Conservation (phyloP, 495 filamentous ascomycete genomes). For the Elasticomyces elasticus region DNA sequence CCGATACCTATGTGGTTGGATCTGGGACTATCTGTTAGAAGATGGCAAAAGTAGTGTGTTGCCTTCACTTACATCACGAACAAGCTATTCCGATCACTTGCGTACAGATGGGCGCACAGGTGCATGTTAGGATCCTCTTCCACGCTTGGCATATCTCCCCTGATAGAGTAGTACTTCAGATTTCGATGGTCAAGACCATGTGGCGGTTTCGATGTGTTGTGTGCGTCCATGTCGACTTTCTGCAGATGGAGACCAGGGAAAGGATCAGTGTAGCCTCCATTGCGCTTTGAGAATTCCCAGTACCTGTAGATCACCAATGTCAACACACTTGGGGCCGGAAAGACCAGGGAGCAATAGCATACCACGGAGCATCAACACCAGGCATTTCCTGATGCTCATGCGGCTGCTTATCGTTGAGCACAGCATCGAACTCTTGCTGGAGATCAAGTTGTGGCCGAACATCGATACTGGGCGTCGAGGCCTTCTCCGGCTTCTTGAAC, state of each 20-base stretch:
- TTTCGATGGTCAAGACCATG: constrained; percentile 47
- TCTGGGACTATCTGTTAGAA: background rate
- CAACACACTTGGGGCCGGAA: background rate
- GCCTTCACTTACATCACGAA: constrained; percentile 38
- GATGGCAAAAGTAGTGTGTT: background rate
- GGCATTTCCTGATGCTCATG: constrained; percentile 35
- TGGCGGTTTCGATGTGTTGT: constrained; percentile 36
- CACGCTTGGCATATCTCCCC: constrained; percentile 28
- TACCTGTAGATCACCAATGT: background rate
- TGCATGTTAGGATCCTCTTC: constrained; percentile 42
- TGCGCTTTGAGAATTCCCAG: constrained; percentile 7
- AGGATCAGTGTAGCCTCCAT: constrained; percentile 7
- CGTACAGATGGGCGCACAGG: constrained; percentile 54
- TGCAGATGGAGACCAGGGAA: constrained; percentile 53
- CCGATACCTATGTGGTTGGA: constrained; percentile 50
- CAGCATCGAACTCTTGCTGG: constrained; percentile 31
- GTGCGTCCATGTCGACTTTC: constrained; percentile 52
- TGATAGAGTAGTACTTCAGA: constrained; percentile 47
- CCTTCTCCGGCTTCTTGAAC: constrained; percentile 41
- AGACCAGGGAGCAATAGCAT: constrained; percentile 6
- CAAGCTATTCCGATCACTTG: constrained; percentile 58
- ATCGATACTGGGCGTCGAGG: background rate
- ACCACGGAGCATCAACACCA: constrained; percentile 41
- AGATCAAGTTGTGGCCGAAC: constrained; percentile 15
- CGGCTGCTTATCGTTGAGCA: constrained; percentile 34